These are phyloP conservation scores for Grifola frondosa DNA, from an alignment of 1,284 basidiomycete genomes.

Conservation along the genomic window DNA sequence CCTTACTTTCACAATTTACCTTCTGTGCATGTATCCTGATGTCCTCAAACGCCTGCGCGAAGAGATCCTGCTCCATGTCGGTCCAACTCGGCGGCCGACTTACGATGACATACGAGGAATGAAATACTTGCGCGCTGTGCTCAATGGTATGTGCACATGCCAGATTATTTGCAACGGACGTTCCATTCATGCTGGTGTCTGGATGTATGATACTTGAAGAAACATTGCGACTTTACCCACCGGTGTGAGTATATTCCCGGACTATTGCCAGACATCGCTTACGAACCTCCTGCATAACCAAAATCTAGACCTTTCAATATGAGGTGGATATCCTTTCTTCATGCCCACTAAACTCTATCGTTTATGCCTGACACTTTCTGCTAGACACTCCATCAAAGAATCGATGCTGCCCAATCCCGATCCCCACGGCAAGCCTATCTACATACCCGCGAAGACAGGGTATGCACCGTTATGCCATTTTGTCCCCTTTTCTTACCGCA, in stretches of 20 bases:
- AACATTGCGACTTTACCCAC: slow-evolving; percentile 30
- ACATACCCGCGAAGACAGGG: slow-evolving; percentile 25
- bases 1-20: slow-evolving; percentile 41
- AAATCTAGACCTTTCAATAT: slow-evolving; percentile 28
- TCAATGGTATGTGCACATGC: slow-evolving; percentile 25
- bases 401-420: slow-evolving; percentile 24
- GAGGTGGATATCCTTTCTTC: slow-evolving; percentile 6
- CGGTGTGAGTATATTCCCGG: slow-evolving; percentile 29
- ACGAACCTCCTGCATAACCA: neutral
- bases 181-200: slow-evolving; percentile 1
- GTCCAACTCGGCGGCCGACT: slow-evolving; percentile 33
- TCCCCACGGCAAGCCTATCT: slow-evolving; percentile 25
- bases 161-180: no score
- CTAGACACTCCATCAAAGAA: slow-evolving; percentile 22
- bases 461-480: slow-evolving; percentile 2
- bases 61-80: slow-evolving; percentile 42
- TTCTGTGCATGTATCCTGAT: slow-evolving; percentile 39
- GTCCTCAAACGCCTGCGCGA: slow-evolving; percentile 37
- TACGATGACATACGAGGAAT: slow-evolving; percentile 40
- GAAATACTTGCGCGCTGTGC: slow-evolving; percentile 38
- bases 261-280: neutral
- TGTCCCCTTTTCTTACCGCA: neutral
- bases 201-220: slow-evolving; percentile 16
- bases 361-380: neutral
- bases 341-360: no score